These are phyloP conservation scores for Triticum turgidum DNA, from an alignment of 176 grass and related monocot species.

Conservation along the genomic window DNA sequence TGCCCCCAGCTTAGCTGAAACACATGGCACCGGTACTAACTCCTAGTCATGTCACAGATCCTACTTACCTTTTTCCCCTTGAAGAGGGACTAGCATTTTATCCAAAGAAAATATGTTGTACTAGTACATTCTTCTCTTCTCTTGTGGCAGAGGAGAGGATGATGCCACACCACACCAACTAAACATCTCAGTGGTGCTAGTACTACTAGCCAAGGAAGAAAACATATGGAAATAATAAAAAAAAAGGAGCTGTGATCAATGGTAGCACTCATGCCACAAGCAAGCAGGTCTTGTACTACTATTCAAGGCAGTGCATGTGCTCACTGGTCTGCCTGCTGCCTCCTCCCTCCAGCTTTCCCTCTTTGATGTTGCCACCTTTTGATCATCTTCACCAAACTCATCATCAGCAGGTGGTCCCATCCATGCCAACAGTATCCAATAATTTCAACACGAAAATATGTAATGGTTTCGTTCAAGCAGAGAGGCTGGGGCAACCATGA, in stretches of 20 bases:
- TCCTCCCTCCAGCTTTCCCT: neutral
- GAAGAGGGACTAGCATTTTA: neutral
- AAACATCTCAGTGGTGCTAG: neutral
- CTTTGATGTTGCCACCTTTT: neutral
- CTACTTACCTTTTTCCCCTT: too few relatives aligned
- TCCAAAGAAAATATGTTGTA: neutral
- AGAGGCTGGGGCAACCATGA: conserved; percentile 29
- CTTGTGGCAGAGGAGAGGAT: neutral
- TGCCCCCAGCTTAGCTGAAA: too few relatives aligned
- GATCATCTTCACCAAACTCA: neutral
- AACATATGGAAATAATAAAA: neutral
- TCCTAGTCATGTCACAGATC: too few relatives aligned
- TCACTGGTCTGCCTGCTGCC: neutral
- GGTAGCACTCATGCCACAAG: neutral
- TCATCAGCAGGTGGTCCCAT: neutral
- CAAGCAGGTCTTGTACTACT: neutral
- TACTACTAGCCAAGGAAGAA: neutral
- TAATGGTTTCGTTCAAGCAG: too few relatives aligned
- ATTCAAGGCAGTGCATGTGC: conserved; percentile 4
- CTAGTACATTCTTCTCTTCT: neutral
- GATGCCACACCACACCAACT: conserved; percentile 12
- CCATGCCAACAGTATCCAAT: neutral
- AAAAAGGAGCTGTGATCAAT: neutral
- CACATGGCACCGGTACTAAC: too few relatives aligned
- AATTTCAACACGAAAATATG: too few relatives aligned